phyloP scores from a whole-genome alignment of 495 filamentous ascomycete genomes.

The Hamigera avellanea region DNA sequence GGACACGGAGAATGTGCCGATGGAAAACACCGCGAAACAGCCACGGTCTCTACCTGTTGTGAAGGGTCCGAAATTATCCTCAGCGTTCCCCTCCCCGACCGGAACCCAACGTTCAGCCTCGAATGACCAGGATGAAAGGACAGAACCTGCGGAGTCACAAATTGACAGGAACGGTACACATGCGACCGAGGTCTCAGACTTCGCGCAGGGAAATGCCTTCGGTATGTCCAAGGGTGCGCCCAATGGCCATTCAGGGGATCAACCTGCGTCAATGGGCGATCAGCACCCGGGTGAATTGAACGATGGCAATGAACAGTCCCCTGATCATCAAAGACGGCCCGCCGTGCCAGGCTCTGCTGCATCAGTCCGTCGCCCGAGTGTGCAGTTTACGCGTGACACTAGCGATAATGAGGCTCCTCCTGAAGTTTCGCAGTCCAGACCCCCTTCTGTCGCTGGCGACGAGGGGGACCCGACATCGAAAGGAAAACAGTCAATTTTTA shows the following conservation, averaged over 20 bases:
- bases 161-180: slow-evolving; percentile 12
- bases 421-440: slow-evolving; percentile 35
- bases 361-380: slow-evolving; percentile 36
- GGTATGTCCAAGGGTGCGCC: neutral
- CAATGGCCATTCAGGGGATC: slow-evolving; percentile 10
- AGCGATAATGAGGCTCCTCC: slow-evolving; percentile 25
- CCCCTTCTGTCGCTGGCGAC: slow-evolving; percentile 45
- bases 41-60: slow-evolving; percentile 13
- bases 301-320: slow-evolving; percentile 12
- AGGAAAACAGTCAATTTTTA: slow-evolving; percentile 53
- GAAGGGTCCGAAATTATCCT: slow-evolving; percentile 15
- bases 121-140: slow-evolving; percentile 4
- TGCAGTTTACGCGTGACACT: slow-evolving; percentile 51
- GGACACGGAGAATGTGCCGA: slow-evolving; percentile 9
- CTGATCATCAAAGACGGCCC: slow-evolving; percentile 14
- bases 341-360: slow-evolving; percentile 28
- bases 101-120: slow-evolving; percentile 14
- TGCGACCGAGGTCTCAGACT: neutral
- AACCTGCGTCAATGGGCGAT: slow-evolving; percentile 13
- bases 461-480: slow-evolving; percentile 39
- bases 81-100: slow-evolving; percentile 25
- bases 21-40: slow-evolving; percentile 12
- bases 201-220: neutral
- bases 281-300: slow-evolving; percentile 18
- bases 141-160: slow-evolving; percentile 1